Base-by-base conservation (phyloP, 805 yeast species). In the Metschnikowia corniflorae region DNA sequence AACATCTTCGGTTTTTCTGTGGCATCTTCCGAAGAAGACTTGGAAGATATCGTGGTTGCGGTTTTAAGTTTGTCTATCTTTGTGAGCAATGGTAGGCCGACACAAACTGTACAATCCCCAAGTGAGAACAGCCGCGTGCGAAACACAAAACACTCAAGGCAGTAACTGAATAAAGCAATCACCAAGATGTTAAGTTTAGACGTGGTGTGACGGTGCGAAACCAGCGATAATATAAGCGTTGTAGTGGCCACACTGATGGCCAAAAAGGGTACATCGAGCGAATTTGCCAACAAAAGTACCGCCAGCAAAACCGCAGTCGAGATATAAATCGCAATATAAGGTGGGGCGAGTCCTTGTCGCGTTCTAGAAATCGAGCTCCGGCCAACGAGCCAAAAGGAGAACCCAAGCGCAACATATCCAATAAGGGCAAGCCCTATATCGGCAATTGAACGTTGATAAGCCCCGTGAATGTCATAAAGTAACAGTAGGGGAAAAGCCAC, bases 401-500 rank as follows among this genome's bases (percentile, higher is more conserved):
- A 41, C 17, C 46, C 37, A 23, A 54, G 44, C 10, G 47, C 35
- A 2, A 33, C 9, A 36, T 59, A 57, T 10, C 60, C 63, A 3
- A 42, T 29, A 0, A 50, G 21, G 0, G 47, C 40, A 6, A 40
- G 22, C 4, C 24, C 25, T 4, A 35, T 19, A 2, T 27, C 39
- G 12, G 23, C 16, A 10, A 17, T 32, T 23, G 23, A 22, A 9
- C 24, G 33, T 19, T 39, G 32, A 23, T 34, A 42, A 7, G 43
- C 40, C n/a, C 24, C 31, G 31, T 45, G 55, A 7, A 55, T 15
- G 32, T 64, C 68, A 18, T 47, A 47, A 3, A 58, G 19, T 23
- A 61, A 49, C 18, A 57, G 53, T 16, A 55, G 16, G n/a, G 55
- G 48, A 6, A 68, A 57, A 41, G 55, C 58, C n/a, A 55, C 35